Base-by-base conservation (phyloP, 2,329 filamentous ascomycete genomes). In the Endocalyx cinctus region DNA sequence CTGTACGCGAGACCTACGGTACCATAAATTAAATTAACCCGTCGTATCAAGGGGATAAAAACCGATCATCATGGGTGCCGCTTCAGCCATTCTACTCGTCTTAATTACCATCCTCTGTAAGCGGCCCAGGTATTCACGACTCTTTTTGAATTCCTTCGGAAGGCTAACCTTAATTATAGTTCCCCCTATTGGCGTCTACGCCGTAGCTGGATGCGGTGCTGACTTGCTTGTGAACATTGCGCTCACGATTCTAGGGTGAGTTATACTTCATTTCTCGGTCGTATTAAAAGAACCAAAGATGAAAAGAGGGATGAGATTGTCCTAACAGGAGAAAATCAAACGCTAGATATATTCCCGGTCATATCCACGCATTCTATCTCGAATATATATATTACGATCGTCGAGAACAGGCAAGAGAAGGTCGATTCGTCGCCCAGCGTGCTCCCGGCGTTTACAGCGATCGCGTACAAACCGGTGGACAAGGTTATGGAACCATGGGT, bases 321-420 rank as follows among this genome's bases (percentile, higher is more conserved):
- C n/a, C n/a, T n/a, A n/a, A n/a, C n/a, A n/a, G n/a, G n/a, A n/a
- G n/a, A n/a, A n/a, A n/a, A n/a, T n/a, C n/a, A n/a, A n/a, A n/a
- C n/a, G n/a, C n/a, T n/a, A 78, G 77, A n/a, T 85, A 82, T 57
- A 61, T 92, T 31, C 86, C 86, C 0, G 87, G 85, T 6, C 81
- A 87, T 46, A 74, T 90, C 26, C 81, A 88, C 55, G 84, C 84
- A 27, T 88, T 89, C 59, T 92, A 89, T 57, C 47, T 87, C 41
- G 79, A 88, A 60, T 94, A 88, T 57, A 69, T 94, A 42, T 94
- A 89, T 65, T 90, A 82, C 59, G 77, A 86, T 50, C 82, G 82
- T 25, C 73, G 71, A 33, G 79, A 86, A 47, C 74, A 80, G 54
- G 70, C 72, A 3, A 62, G 69, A 28, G 64, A 73, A 20, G 83